phyloP scores from a whole-genome alignment of 306 rosid genomes.

The Alnus glutinosa region DNA sequence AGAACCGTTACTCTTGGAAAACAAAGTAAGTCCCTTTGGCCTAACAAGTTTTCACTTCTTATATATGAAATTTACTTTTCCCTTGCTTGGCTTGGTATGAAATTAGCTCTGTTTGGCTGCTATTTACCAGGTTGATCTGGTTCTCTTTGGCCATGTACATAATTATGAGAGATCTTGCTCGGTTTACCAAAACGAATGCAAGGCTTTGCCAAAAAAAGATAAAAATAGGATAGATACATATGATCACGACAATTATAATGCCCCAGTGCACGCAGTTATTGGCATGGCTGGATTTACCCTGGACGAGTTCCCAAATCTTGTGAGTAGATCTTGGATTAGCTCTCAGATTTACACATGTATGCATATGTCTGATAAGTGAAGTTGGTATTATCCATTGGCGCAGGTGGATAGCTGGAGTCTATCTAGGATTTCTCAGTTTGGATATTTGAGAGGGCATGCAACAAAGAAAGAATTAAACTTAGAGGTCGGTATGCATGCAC shows the following conservation, averaged over 20 bases:
- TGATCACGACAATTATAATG: constrained; percentile 59
- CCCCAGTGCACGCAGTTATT: constrained; percentile 75
- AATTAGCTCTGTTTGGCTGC: not conserved
- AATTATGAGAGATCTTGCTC: constrained; percentile 87
- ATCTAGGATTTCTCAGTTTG: constrained; percentile 54
- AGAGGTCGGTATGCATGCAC: constrained; percentile 51
- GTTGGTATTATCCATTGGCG: not conserved
- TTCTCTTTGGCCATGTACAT: constrained; percentile 78
- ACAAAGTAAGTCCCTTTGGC: constrained; percentile 45
- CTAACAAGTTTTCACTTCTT: not conserved
- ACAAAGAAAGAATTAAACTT: constrained; percentile 50
- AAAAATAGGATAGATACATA: constrained; percentile 60
- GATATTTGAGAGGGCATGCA: constrained; percentile 69
- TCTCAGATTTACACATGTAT: not conserved
- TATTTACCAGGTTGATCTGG: constrained; percentile 69
- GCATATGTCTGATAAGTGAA: not conserved
- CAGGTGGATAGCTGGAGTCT: constrained; percentile 65
- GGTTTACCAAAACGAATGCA: constrained; percentile 43
- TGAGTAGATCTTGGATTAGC: constrained; percentile 26
- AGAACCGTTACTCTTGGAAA: constrained; percentile 59
- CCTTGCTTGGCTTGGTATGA: not conserved
- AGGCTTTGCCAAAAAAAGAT: constrained; percentile 60
- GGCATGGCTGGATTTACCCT: constrained; percentile 87
- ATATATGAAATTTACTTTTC: not conserved
- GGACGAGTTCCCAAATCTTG: constrained; percentile 49